Evolutionary conservation across 2,329 filamentous ascomycete species (phyloP).

Genomic region (Blastomyces parvus): DNA sequence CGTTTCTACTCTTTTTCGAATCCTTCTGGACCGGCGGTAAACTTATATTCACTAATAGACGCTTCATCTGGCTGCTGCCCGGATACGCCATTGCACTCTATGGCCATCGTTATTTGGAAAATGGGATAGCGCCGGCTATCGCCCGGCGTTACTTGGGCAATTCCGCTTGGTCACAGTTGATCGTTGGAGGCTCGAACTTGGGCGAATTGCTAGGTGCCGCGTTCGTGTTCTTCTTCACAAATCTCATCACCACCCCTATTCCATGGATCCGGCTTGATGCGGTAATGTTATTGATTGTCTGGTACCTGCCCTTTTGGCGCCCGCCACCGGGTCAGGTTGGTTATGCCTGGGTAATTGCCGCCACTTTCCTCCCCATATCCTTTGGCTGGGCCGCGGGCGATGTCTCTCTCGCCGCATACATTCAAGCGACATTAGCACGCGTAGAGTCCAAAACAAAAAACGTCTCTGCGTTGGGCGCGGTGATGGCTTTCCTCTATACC

Average conservation of each 20-base stretch:
- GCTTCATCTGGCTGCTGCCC: conserved; percentile 44
- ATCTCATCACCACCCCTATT: conserved; percentile 42
- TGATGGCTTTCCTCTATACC: conserved; percentile 45
- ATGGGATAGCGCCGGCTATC: conserved; percentile 39
- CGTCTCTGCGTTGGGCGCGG: conserved; percentile 42
- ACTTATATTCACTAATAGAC: conserved; percentile 40
- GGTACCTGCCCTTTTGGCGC: conserved; percentile 42
- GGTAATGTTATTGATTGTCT: conserved; percentile 39
- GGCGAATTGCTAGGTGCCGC: conserved; percentile 43
- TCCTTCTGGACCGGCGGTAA: conserved; percentile 39
- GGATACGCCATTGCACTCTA: conserved; percentile 44
- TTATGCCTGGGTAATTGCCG: conserved; percentile 41
- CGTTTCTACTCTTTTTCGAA: conserved; percentile 39
- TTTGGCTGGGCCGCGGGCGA: conserved; percentile 46
- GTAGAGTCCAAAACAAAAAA: conserved; percentile 38
- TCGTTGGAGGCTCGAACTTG: conserved; percentile 44
- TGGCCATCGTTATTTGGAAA: conserved; percentile 44
- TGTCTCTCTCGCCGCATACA: conserved; percentile 43
- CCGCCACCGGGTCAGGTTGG: conserved; percentile 33
- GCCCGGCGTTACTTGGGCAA: conserved; percentile 41
- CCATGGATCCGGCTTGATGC: conserved; percentile 44
- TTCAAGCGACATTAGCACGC: conserved; percentile 42
- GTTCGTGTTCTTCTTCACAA: conserved; percentile 43
- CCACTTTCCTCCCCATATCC: conserved; percentile 39
- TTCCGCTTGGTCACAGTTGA: conserved; percentile 43